These are phyloP conservation scores for Wickerhamomyces silvicola DNA, from an alignment of 805 yeast genomes.

Conservation along the genomic window DNA sequence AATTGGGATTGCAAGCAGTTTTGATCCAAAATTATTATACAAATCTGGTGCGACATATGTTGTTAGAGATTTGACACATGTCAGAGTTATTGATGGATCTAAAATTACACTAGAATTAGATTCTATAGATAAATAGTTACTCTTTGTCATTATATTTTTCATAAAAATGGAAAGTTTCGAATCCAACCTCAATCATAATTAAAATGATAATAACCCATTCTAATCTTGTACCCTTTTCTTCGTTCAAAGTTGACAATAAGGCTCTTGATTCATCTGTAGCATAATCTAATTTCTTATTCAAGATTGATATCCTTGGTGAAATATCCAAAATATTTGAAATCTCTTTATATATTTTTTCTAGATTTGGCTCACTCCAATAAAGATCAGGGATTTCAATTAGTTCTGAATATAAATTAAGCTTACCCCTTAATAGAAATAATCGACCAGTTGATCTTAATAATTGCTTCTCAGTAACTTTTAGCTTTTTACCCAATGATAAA, in stretches of 20 bases:
- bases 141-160: slow-evolving; percentile 36
- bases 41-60: slow-evolving; percentile 78
- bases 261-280: slow-evolving; percentile 86
- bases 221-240: slow-evolving; percentile 65
- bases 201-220: slow-evolving; percentile 86
- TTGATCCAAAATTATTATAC: slow-evolving; percentile 42
- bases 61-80: slow-evolving; percentile 54
- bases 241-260: slow-evolving; percentile 65
- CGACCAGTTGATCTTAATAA: slow-evolving; percentile 67
- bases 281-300: slow-evolving; percentile 83
- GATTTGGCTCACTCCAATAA: slow-evolving; percentile 86
- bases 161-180: slow-evolving; percentile 71
- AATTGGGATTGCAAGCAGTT: slow-evolving; percentile 80
- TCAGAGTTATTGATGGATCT: slow-evolving; percentile 20
- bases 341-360: slow-evolving; percentile 68
- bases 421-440: slow-evolving; percentile 70
- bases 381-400: slow-evolving; percentile 88
- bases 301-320: slow-evolving; percentile 65
- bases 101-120: slow-evolving; percentile 19
- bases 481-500: slow-evolving; percentile 53
- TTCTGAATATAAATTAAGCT: slow-evolving; percentile 79
- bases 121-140: slow-evolving; percentile 13
- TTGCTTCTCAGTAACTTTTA: slow-evolving; percentile 51
- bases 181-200: slow-evolving; percentile 78
- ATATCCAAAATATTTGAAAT: slow-evolving; percentile 72